phyloP scores from a whole-genome alignment of 257 asterid genomes.

The Solanum arcanum region DNA sequence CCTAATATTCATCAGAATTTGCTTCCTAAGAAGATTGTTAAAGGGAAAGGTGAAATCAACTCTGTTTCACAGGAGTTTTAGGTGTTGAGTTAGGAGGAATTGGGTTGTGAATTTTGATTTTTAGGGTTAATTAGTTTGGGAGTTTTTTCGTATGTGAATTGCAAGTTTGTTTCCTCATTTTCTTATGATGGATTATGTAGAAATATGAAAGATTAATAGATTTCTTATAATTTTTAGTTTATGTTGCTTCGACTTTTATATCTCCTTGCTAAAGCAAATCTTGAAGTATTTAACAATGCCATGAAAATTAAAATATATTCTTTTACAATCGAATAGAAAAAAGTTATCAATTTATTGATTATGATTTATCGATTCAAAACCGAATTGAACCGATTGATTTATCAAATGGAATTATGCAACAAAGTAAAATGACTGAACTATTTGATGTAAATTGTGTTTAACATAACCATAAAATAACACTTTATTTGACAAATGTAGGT shows the following conservation, averaged over 20 bases:
- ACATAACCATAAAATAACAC: too few relatives aligned
- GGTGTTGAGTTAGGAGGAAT: not conserved
- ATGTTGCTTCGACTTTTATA: not conserved
- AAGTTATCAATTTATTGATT: too few relatives aligned
- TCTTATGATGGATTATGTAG: not conserved
- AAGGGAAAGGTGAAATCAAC: slow-evolving; percentile 20
- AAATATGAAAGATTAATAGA: not conserved
- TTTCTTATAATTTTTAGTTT: not conserved
- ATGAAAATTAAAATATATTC: too few relatives aligned
- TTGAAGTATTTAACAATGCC: too few relatives aligned
- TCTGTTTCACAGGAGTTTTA: slow-evolving; percentile 55
- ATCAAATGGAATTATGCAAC: not conserved
- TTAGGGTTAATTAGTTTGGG: not conserved
- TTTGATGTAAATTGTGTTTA: not conserved
- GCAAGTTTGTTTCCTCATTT: not conserved
- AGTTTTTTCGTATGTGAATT: not conserved
- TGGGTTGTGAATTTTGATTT: not conserved
- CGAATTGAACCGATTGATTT: too few relatives aligned
- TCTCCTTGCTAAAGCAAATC: not conserved
- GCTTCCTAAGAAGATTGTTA: slow-evolving; percentile 39
- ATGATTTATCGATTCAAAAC: too few relatives aligned
- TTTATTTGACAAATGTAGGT: accelerated
- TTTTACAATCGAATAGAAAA: too few relatives aligned
- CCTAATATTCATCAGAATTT: slow-evolving; percentile 49
- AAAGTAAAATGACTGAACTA: not conserved